These are phyloP conservation scores for Fraxinus dipetala DNA, from an alignment of 305 asterid species.

Conservation along the genomic window DNA sequence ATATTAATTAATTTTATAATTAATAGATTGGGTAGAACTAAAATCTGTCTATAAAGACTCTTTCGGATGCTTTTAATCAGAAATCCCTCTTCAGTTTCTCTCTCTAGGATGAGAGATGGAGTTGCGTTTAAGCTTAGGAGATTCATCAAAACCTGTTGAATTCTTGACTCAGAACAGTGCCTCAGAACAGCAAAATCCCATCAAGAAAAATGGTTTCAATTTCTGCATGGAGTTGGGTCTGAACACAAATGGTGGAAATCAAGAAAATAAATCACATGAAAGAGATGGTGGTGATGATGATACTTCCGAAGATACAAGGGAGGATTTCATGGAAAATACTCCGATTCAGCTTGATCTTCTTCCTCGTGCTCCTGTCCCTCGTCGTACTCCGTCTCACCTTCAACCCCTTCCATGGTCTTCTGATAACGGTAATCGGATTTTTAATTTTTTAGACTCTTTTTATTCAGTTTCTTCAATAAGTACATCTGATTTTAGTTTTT, in stretches of 20 bases:
- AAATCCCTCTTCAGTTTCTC: constrained; percentile 14
- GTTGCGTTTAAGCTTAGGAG: constrained; percentile 73
- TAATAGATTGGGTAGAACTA: neutral
- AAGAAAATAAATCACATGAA: constrained; percentile 24
- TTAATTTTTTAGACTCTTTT: neutral
- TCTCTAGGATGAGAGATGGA: constrained; percentile 45
- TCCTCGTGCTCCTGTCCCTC: constrained; percentile 50
- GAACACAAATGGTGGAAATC: constrained; percentile 8
- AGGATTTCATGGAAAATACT: constrained; percentile 5
- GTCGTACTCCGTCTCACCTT: constrained; percentile 30
- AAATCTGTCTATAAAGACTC: constrained; percentile 67
- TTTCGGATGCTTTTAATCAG: constrained; percentile 30
- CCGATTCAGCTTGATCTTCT: constrained; percentile 58
- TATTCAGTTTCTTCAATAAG: neutral
- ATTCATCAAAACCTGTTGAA: constrained; percentile 34
- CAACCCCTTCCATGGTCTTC: constrained; percentile 53
- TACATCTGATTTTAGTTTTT: neutral
- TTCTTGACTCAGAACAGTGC: constrained; percentile 28
- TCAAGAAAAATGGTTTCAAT: constrained; percentile 28
- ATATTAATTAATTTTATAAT: constrained; percentile 1
- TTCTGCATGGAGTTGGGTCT: constrained; percentile 69
- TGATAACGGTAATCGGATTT: constrained; percentile 46
- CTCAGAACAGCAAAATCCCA: neutral
- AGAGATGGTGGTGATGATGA: constrained; percentile 25
- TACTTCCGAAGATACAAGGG: constrained; percentile 11